Conservation (phyloP, 768 basidiomycete species). For the Clitopilus hobsonii region DNA sequence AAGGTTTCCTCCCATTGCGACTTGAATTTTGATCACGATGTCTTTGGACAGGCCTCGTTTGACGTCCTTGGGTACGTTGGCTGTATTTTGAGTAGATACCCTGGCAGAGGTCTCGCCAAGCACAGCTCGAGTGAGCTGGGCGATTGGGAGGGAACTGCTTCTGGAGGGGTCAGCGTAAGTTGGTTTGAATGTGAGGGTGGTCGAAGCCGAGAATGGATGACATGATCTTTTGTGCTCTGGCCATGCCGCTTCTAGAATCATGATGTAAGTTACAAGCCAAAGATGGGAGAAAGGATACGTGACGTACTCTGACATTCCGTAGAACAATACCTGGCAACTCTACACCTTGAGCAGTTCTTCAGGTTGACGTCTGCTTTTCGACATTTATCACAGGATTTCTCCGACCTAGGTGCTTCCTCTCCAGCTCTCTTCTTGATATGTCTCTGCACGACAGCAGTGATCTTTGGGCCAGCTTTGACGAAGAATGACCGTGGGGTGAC, state of each 20-base stretch:
- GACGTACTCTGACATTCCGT: conserved; percentile 49
- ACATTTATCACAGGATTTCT: conserved; percentile 41
- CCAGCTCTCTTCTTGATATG: conserved; percentile 40
- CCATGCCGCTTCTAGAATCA: conserved; percentile 39
- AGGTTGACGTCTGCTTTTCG: conserved; percentile 20
- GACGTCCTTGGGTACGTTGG: conserved; percentile 18
- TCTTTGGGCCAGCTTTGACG: conserved; percentile 33
- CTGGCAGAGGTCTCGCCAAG: conserved; percentile 20
- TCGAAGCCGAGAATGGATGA: conserved; percentile 36
- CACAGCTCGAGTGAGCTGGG: conserved; percentile 22
- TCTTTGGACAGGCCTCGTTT: conserved; percentile 23
- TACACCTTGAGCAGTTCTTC: conserved; percentile 41
- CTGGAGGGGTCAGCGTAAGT: conserved; percentile 21
- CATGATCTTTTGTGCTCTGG: conserved; percentile 43
- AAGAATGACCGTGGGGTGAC: conserved; percentile 24
- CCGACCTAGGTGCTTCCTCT: conserved; percentile 34
- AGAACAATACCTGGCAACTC: conserved; percentile 47
- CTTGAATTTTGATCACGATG: conserved; percentile 52
- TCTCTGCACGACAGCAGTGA: conserved; percentile 37
- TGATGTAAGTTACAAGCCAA: not conserved
- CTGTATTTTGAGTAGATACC: conserved; percentile 13
- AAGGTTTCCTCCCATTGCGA: conserved; percentile 14
- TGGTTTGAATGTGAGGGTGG: conserved; percentile 44
- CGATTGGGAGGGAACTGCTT: conserved; percentile 12
- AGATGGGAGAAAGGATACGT: not conserved